phyloP scores from a whole-genome alignment of 2,329 filamentous ascomycete species.

The Cyphellophora europaea region DNA sequence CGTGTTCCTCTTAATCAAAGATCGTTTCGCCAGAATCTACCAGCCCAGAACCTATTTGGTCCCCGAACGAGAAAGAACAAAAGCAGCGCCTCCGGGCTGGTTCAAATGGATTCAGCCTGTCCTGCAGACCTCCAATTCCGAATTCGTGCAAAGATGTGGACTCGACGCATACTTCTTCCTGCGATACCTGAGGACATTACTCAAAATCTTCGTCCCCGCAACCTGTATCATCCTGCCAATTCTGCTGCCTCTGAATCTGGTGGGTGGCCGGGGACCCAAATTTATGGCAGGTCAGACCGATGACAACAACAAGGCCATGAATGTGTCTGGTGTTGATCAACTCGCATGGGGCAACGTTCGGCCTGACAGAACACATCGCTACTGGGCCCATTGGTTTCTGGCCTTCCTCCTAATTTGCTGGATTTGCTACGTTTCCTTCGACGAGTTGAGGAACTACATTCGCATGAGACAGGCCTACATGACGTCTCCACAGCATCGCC shows the following conservation, averaged over 20 bases:
- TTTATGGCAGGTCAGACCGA: slow-evolving; percentile 25
- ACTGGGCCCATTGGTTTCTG: slow-evolving; percentile 77
- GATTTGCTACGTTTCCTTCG: slow-evolving; percentile 79
- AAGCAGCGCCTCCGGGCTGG: slow-evolving; percentile 55
- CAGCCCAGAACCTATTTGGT: slow-evolving; percentile 81
- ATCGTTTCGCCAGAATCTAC: slow-evolving; percentile 73
- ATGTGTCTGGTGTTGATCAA: slow-evolving; percentile 64
- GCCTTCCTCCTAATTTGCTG: slow-evolving; percentile 70
- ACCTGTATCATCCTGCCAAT: slow-evolving; percentile 71
- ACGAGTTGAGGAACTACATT: slow-evolving; percentile 78
- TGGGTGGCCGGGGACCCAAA: slow-evolving; percentile 57
- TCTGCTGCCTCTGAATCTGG: slow-evolving; percentile 73
- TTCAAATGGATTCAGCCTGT: slow-evolving; percentile 45
- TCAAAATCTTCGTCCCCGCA: slow-evolving; percentile 86
- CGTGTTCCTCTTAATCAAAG: slow-evolving; percentile 67
- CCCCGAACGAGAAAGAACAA: slow-evolving; percentile 71
- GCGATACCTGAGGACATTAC: slow-evolving; percentile 73
- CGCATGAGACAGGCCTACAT: slow-evolving; percentile 90
- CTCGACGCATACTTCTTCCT: slow-evolving; percentile 97
- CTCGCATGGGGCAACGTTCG: slow-evolving; percentile 83
- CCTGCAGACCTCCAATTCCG: slow-evolving; percentile 64
- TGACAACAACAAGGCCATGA: slow-evolving; percentile 29
- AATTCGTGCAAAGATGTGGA: slow-evolving; percentile 90
- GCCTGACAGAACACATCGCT: slow-evolving; percentile 54
- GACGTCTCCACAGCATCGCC: slow-evolving; percentile 86